Percentiles rank a stretch among this genome's conserved stretches.
Conservation (phyloP, 108 stramenopile genomes). For the Nannochloropsis gaditana region DNA sequence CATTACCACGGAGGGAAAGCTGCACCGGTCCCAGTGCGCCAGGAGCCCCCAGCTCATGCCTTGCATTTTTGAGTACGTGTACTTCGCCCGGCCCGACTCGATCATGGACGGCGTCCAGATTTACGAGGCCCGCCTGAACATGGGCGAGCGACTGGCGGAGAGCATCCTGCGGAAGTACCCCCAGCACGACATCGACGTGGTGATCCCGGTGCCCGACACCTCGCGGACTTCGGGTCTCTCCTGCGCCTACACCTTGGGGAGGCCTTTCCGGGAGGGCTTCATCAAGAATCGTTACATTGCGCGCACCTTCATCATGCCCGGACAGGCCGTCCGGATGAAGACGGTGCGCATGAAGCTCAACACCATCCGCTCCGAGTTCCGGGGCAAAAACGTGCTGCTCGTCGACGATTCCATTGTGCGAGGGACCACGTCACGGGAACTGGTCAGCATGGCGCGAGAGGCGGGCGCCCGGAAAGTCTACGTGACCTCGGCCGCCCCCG, state of each 20-base stretch:
- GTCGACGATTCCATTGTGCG: conserved; percentile 97
- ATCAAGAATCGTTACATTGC: conserved; percentile 99
- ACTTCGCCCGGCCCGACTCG: conserved; percentile 97
- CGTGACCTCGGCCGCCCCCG: conserved; percentile 79
- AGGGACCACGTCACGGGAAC: conserved; percentile 91
- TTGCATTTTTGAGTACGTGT: conserved; percentile 99
- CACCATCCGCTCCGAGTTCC: conserved; percentile 46
- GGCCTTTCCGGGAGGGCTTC: conserved; percentile 93
- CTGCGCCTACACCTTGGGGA: conserved; percentile 70
- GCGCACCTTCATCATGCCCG: conserved; percentile 99
- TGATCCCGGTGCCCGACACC: conserved; percentile 97
- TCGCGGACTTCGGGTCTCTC: conserved; percentile 74
- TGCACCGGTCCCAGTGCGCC: conserved; percentile 41
- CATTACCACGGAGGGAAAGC: conserved; percentile 59
- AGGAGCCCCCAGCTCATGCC: conserved; percentile 58
- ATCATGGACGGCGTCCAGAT: conserved; percentile 95
- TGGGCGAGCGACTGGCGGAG: conserved; percentile 92
- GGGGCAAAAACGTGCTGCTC: conserved; percentile 72
- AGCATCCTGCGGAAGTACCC: conserved; percentile 72
- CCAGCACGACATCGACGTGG: conserved; percentile 93
- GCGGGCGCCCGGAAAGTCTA: conserved; percentile 93
- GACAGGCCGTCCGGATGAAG: conserved; percentile 88
- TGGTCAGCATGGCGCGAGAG: conserved; percentile 96
- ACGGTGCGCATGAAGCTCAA: conserved; percentile 90
- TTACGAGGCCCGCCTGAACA: conserved; percentile 88